Conservation (phyloP, 805 yeast genomes). For the Myxozyma neotropica region DNA sequence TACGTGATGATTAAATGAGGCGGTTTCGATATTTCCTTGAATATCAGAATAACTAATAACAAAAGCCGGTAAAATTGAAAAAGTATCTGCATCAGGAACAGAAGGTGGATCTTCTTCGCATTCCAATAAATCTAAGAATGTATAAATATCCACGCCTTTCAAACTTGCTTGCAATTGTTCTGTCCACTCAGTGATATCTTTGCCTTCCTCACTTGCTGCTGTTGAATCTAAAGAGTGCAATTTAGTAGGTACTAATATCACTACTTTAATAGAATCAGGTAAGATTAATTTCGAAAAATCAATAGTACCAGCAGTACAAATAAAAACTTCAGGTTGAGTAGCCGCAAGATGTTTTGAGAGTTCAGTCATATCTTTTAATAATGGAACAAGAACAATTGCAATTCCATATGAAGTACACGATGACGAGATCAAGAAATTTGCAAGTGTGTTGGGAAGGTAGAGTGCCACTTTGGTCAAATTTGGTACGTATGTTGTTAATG, state of each 20-base stretch:
- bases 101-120: background rate
- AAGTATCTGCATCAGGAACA: background rate
- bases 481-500: constrained; percentile 13
- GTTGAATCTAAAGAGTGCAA: background rate
- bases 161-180: constrained; percentile 5
- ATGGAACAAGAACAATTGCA: constrained; percentile 27
- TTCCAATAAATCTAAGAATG: background rate
- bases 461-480: constrained; percentile 22
- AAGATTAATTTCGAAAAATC: constrained; percentile 20
- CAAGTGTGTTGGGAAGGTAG: constrained; percentile 27
- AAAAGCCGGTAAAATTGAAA: constrained; percentile 4
- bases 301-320: constrained; percentile 28
- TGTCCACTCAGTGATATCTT: constrained; percentile 25
- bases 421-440: constrained; percentile 22
- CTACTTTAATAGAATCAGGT: constrained; percentile 18
- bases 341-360: constrained; percentile 19
- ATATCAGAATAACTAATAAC: constrained; percentile 1
- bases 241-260: constrained; percentile 13
- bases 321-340: constrained; percentile 29
- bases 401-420: constrained; percentile 24
- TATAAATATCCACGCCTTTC: background rate
- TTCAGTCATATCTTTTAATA: background rate
- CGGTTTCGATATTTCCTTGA: constrained; percentile 11
- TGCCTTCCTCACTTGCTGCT: background rate
- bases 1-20: constrained; percentile 17